Evolutionary conservation across 352 stramenopile genomes (phyloP), one percentile per base, ranked within the genome.

Genomic region (Plasmopara viticola): DNA sequence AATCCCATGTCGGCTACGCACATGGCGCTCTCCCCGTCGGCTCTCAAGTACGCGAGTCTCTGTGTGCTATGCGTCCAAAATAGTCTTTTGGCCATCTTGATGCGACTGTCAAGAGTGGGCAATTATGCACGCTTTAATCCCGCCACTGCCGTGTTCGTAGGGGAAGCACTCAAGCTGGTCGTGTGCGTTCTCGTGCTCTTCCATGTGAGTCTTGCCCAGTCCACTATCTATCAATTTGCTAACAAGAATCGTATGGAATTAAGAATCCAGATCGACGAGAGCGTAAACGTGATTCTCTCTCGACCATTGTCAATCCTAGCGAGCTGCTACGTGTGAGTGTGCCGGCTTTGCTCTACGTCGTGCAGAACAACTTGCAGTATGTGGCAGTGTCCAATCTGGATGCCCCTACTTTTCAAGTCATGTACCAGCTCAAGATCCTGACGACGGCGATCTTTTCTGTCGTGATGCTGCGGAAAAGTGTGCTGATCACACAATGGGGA

Each of bases 371-470:
- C 46, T 56, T 93, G 34, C 79, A 90, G 66, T 89, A 90, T 48
- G 68, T 90, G 20, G 79, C 83, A 12, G 78, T 78, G 33, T 87
- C 81, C 41, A 90, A 93, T 53, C 65, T 93, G 45, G 83, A 93
- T 48, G 79, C 81, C 6, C 71, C 79, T 38, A 77, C 77, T 10
- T 93, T 90, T 55, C 81, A 93, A 55, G 70, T 93, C 57, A 73
- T 88, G 43, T 90, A 88, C 68, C 83, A 94, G 66, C 77, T 94
- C 63, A 94, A 94, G 68, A 94, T 94, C 66, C 67, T 91, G 30
- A 91, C 83, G 10, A 94, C 83, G 8, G 80, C 83, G 37, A 68
- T 91, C 37, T 94, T 94, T 62, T 90, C 79, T n/a, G 79, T 91
- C n/a, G 43, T 85, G 4, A 56, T 94, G 48, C 68, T 94, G 50